phyloP scores from a whole-genome alignment of 2,329 filamentous ascomycete genomes.

The Penicillium glabrum region DNA sequence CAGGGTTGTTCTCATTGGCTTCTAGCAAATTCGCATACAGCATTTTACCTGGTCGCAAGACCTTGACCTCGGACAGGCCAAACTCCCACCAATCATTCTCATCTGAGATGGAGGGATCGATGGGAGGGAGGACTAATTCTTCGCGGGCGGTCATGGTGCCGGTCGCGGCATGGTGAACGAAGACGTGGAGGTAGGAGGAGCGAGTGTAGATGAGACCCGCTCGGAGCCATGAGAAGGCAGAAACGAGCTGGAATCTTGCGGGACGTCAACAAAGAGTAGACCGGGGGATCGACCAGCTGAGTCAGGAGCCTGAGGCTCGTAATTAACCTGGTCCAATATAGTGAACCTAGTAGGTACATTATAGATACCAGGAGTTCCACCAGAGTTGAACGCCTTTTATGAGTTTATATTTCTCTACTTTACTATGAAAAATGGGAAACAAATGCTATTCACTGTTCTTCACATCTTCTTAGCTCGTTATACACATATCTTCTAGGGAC shows the following conservation, averaged over 20 bases:
- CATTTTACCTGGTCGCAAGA: slow-evolving; percentile 50
- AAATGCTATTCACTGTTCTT: neutral
- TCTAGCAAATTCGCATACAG: slow-evolving; percentile 56
- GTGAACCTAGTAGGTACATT: neutral
- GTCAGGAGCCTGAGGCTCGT: neutral
- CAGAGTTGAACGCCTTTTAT: neutral
- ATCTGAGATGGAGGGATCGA: slow-evolving; percentile 45
- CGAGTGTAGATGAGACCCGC: neutral
- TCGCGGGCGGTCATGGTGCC: slow-evolving; percentile 46
- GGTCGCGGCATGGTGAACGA: slow-evolving; percentile 34
- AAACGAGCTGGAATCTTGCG: neutral
- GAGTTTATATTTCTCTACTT: neutral
- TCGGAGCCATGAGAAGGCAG: neutral
- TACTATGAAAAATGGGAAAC: neutral
- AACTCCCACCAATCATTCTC: slow-evolving; percentile 63
- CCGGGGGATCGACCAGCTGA: slow-evolving; percentile 1
- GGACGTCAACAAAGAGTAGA: neutral
- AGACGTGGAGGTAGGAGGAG: slow-evolving; percentile 16
- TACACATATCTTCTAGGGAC: neutral
- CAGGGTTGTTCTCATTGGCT: slow-evolving; percentile 55
- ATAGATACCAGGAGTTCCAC: neutral
- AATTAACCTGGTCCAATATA: neutral
- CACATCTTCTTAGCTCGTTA: neutral
- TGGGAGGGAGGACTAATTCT: slow-evolving; percentile 46
- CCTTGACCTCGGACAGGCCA: slow-evolving; percentile 54